Conservation (phyloP, 2,329 filamentous ascomycete species). For the Fusarium sp. region DNA sequence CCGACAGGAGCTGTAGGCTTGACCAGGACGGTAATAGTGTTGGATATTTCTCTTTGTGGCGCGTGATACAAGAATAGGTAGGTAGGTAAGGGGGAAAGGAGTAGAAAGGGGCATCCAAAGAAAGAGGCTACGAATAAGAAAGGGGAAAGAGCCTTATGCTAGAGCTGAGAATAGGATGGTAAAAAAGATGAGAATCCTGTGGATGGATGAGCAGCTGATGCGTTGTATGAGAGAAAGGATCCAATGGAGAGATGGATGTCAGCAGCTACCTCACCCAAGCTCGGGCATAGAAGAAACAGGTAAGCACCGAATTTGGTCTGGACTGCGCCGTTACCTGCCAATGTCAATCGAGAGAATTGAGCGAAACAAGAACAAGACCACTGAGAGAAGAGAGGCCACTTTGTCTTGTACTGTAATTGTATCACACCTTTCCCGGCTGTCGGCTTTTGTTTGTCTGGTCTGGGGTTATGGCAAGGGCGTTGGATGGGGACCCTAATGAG, state of each 20-base stretch:
- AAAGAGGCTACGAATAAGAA: constrained; percentile 18
- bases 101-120: constrained; percentile 13
- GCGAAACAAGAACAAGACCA: neutral
- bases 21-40: constrained; percentile 20
- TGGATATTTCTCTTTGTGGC: constrained; percentile 22
- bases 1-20: neutral
- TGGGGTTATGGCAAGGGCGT: constrained; percentile 12
- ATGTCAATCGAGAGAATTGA: neutral
- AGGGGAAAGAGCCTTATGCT: constrained; percentile 16
- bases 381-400: constrained; percentile 1
- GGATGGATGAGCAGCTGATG: constrained; percentile 32
- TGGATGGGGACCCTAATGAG: constrained; percentile 32
- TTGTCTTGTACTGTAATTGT: neutral
- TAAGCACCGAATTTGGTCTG: constrained; percentile 21
- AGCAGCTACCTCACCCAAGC: constrained; percentile 18
- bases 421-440: constrained; percentile 35
- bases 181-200: constrained; percentile 1
- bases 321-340: constrained; percentile 3
- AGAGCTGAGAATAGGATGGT: constrained; percentile 29
- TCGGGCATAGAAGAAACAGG: constrained; percentile 6
- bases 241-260: constrained; percentile 4
- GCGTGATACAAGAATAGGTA: constrained; percentile 13
- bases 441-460: constrained; percentile 21
- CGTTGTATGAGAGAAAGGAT: constrained; percentile 1
- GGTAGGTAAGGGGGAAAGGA: constrained; percentile 1